A percentile compares a stretch with the other conserved stretches of the same genome.
Conservation (phyloP, 108 stramenopile genomes). For the Pseudonitzschia delicatissima region DNA sequence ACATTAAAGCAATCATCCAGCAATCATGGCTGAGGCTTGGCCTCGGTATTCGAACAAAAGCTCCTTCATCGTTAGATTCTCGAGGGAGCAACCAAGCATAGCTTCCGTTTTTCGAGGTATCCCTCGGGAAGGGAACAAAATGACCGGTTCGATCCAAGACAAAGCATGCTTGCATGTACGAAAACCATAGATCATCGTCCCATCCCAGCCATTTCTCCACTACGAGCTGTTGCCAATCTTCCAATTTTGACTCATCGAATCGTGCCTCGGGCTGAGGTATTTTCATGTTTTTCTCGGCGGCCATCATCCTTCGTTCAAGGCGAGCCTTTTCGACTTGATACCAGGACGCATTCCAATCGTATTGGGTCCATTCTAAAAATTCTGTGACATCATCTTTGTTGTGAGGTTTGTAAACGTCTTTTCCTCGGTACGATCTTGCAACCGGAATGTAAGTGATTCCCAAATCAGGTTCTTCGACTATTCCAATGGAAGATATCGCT, state of each 20-base stretch:
- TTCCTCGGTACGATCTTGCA: not conserved
- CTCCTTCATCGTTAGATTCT: not conserved
- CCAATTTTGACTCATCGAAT: conserved; percentile 10
- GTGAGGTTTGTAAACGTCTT: conserved; percentile 9
- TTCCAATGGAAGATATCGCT: conserved; percentile 23
- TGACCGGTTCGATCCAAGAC: not conserved
- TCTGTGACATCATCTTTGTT: conserved; percentile 30
- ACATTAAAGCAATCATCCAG: conserved; percentile 34
- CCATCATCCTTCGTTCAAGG: conserved; percentile 12
- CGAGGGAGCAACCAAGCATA: conserved; percentile 33
- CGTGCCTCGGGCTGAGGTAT: conserved; percentile 16
- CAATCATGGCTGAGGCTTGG: conserved; percentile 7
- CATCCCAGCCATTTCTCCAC: conserved; percentile 35
- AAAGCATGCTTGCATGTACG: conserved; percentile 14
- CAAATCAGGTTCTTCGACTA: conserved; percentile 15
- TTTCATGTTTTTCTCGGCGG: conserved; percentile 13
- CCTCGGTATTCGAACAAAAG: not conserved
- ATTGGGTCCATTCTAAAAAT: conserved; percentile 35
- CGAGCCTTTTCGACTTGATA: conserved; percentile 17
- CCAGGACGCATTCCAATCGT: conserved; percentile 35
- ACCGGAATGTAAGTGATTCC: conserved; percentile 28
- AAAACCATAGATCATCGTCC: conserved; percentile 30
- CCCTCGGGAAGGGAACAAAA: conserved; percentile 20
- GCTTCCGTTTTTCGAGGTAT: not conserved
- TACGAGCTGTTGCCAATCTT: conserved; percentile 23